Evolutionary conservation across 306 rosid genomes (phyloP).

Genomic region (Acacia confusa): DNA sequence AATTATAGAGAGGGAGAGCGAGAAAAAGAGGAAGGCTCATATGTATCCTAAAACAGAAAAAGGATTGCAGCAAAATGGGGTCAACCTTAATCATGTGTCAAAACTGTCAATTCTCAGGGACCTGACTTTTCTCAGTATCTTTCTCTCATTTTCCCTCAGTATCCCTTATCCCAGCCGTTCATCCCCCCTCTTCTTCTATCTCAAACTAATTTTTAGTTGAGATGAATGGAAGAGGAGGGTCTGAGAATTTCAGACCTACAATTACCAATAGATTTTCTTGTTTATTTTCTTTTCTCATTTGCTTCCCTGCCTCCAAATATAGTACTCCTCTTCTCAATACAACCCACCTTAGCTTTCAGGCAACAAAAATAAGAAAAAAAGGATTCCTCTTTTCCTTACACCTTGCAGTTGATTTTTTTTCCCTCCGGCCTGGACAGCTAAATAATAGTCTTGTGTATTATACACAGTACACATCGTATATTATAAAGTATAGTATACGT

Average conservation of each 20-base stretch:
- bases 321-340: not conserved
- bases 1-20: constrained; percentile 17
- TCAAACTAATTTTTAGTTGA: too few species aligned
- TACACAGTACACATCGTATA: too few species aligned
- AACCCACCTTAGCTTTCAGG: not conserved
- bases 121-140: too few species aligned
- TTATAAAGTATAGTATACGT: too few species aligned
- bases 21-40: not conserved
- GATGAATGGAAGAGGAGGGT: too few species aligned
- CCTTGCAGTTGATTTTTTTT: not conserved
- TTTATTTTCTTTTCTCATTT: constrained; percentile 13
- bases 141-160: too few species aligned
- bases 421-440: not conserved
- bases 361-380: not conserved
- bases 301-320: constrained; percentile 8
- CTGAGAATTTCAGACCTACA: too few species aligned
- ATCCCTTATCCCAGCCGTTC: too few species aligned
- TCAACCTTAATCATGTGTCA: constrained; percentile 35
- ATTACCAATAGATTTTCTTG: constrained; percentile 17
- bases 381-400: not conserved
- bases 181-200: too few species aligned
- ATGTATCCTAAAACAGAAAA: constrained; percentile 18
- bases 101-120: constrained; percentile 44
- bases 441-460: not conserved
- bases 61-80: constrained; percentile 15